These are phyloP conservation scores for Verticillium zaregamsianum DNA, from an alignment of 2,329 filamentous ascomycete genomes.

Conservation along the genomic window DNA sequence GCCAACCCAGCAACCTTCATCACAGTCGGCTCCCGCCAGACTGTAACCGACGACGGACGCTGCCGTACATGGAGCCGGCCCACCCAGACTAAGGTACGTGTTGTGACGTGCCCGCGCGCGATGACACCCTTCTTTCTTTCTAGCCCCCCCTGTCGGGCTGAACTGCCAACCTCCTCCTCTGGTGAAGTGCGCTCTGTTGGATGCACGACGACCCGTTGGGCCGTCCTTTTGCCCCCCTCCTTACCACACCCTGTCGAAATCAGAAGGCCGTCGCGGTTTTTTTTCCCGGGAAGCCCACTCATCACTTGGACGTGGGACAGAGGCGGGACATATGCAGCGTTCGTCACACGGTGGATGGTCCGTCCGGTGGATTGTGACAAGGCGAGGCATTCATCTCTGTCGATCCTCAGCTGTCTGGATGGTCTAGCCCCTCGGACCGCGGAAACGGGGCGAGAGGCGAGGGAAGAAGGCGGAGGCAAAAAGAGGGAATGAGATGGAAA, in stretches of 20 bases:
- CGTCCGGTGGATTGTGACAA: too few species aligned
- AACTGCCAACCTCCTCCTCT: background rate
- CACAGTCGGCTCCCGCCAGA: background rate
- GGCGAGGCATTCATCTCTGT: too few species aligned
- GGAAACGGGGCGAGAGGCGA: too few species aligned
- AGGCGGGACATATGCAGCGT: too few species aligned
- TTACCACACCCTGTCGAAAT: background rate
- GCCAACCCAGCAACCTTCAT: background rate
- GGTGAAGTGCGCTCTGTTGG: background rate
- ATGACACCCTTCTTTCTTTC: background rate
- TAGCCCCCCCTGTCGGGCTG: background rate
- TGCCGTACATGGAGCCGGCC: background rate
- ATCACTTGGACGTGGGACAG: too few species aligned
- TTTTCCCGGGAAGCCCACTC: too few species aligned
- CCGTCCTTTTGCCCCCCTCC: background rate
- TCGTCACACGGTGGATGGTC: too few species aligned
- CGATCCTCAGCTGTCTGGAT: too few species aligned
- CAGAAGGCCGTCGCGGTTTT: background rate
- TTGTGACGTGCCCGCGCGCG: background rate
- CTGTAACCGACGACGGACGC: background rate
- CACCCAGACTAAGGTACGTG: background rate
- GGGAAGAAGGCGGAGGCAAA: too few species aligned
- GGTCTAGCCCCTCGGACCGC: too few species aligned
- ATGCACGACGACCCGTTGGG: background rate
- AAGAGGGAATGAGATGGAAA: too few species aligned